These are phyloP conservation scores for Neospora caninum DNA, from an alignment of 169 alveolate genomes.

Conservation along the genomic window DNA sequence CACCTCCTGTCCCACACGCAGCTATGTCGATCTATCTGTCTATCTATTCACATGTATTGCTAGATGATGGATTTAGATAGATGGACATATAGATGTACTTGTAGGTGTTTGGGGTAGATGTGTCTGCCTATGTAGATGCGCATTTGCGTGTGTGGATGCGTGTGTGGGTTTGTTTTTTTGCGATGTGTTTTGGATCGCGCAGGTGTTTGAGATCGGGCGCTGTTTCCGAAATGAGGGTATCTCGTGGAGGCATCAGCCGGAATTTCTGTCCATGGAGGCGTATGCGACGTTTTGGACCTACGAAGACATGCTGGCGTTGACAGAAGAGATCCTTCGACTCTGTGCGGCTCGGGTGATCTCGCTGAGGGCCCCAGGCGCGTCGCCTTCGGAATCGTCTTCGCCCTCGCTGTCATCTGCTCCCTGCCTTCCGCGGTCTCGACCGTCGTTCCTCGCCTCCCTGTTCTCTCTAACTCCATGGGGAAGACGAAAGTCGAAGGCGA, in stretches of 20 bases:
- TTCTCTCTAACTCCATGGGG: neutral
- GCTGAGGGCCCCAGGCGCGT: neutral
- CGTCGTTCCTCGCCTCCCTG: neutral
- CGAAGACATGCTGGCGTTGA: slow-evolving; percentile 91
- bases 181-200: neutral
- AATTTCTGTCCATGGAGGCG: slow-evolving; percentile 97
- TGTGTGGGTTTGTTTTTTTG: too few relatives aligned
- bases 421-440: neutral
- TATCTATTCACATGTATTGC: too few relatives aligned
- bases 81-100: too few relatives aligned
- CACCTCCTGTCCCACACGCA: too few relatives aligned
- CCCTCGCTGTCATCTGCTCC: neutral
- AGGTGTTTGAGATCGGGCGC: slow-evolving; percentile 97
- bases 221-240: slow-evolving; percentile 98
- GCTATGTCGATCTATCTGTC: too few relatives aligned
- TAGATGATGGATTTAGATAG: too few relatives aligned
- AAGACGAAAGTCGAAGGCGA: neutral
- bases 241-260: slow-evolving; percentile 96
- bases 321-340: slow-evolving; percentile 92
- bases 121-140: too few relatives aligned
- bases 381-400: neutral
- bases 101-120: too few relatives aligned
- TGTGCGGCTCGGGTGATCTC: slow-evolving; percentile 77
- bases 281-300: slow-evolving; percentile 95
- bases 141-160: too few relatives aligned